Base-by-base conservation (phyloP, 805 yeast species). In the Cyberlindnera samutprakarnensis region DNA sequence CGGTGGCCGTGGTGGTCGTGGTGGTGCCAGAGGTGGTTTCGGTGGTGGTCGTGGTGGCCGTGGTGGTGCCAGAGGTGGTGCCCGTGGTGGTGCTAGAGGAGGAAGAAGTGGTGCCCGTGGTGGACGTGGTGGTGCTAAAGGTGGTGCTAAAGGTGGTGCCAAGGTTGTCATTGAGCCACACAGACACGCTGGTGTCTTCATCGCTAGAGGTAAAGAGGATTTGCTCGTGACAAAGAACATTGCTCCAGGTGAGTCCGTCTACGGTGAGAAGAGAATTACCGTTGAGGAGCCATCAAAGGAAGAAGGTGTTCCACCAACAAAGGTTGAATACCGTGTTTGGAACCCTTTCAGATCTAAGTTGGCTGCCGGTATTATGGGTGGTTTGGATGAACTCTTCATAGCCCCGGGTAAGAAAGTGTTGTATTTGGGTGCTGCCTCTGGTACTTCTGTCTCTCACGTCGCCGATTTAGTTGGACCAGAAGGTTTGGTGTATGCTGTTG, bases 281-380 rank as follows among this genome's bases (percentile, higher is more conserved):
- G 73, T 92, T 41, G 98, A 92, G 62, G 96, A 84, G 59, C 95
- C 96, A 46, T 75, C 90, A 37, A 75, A 70, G 54, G 94, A 82
- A 57, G 94, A 82, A 56, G 82, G 81, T 56, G 84, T 78, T 38
- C 84, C 92, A 48, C 78, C 92, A 46, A 87, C 96, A 56, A 92
- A 92, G 73, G 75, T 78, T 41, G 98, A 92, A 72, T 92, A 92
- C 79, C 88, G 98, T 76, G 98, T 92, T 49, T 92, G 98, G 98
- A 92, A 92, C 69, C 98, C 98, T 44, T 92, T 92, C 83, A 83
- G 98, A 79, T 90, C 97, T 39, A 92, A 92, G 76, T 72, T 92
- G 70, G 98, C 98, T 61, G 98, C 98, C 43, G 98, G 98, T 83
- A 85, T 92, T 49, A 84, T 92, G 86, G 98, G 98, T 69, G 98